Conservation (phyloP, 345 rosid genomes). For the Triadica sebifera region DNA sequence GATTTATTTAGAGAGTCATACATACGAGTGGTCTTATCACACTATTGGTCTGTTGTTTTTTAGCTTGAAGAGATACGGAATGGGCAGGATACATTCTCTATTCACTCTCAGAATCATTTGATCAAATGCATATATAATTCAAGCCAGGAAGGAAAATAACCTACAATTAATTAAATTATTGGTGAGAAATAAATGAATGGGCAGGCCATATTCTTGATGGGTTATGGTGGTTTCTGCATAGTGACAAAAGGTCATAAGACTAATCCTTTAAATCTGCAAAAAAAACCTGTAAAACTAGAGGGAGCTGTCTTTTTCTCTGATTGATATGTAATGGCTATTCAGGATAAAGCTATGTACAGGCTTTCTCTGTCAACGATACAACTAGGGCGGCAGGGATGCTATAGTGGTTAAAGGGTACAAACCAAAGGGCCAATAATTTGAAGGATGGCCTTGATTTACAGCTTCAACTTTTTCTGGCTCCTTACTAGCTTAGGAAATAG, state of each 20-base stretch:
- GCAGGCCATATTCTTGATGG: slow-evolving; percentile 7
- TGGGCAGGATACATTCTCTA: not conserved
- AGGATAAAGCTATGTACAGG: not conserved
- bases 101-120: not conserved
- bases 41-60: not conserved
- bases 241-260: not conserved
- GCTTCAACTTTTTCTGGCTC: not conserved
- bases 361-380: not conserved
- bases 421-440: not conserved
- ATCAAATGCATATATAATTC: slow-evolving; percentile 6
- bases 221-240: not conserved
- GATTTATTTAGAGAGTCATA: no score
- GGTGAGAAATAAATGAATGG: slow-evolving; percentile 21
- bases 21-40: no score
- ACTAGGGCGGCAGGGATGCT: not conserved
- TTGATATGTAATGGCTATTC: not conserved
- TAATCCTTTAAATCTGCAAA: slow-evolving; percentile 9
- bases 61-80: not conserved
- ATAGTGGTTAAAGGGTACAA: not conserved
- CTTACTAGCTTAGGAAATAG: not conserved
- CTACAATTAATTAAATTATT: slow-evolving; percentile 21
- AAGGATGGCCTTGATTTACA: not conserved
- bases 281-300: not conserved
- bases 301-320: slow-evolving; percentile 12
- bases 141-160: slow-evolving; percentile 9